Conservation (phyloP, 1,284 basidiomycete species). For the Earliella scabrosa region DNA sequence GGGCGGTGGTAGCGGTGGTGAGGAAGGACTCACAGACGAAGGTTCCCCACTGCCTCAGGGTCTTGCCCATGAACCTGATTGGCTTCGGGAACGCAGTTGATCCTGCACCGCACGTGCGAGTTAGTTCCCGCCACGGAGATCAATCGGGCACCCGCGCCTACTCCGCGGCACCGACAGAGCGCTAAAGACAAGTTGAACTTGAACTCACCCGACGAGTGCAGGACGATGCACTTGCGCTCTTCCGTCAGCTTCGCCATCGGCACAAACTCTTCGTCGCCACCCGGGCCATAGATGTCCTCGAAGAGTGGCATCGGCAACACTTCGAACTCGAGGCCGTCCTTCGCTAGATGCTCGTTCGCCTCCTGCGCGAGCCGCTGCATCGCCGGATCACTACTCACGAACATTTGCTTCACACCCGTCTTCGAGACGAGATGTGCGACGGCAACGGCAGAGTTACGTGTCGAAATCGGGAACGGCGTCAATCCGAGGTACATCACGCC, state of each 20-base stretch:
- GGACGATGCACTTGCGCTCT: slow-evolving; percentile 8
- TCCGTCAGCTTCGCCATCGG: slow-evolving; percentile 17
- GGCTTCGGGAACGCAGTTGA: slow-evolving; percentile 29
- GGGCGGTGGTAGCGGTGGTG: no score
- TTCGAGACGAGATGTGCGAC: slow-evolving; percentile 33
- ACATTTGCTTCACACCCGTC: slow-evolving; percentile 19
- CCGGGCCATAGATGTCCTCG: slow-evolving; percentile 14
- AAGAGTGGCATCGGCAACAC: slow-evolving; percentile 19
- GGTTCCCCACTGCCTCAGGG: slow-evolving; percentile 16
- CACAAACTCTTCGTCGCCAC: slow-evolving; percentile 14
- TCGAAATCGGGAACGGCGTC: slow-evolving; percentile 35
- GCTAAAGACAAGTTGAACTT: not conserved
- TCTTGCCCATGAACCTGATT: slow-evolving; percentile 17
- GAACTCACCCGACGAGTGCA: slow-evolving; percentile 24
- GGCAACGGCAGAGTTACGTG: slow-evolving; percentile 36
- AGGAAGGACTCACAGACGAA: slow-evolving; percentile 1
- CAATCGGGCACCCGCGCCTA: not conserved
- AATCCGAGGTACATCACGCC: slow-evolving; percentile 35
- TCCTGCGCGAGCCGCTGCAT: slow-evolving; percentile 26
- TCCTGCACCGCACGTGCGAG: slow-evolving; percentile 7
- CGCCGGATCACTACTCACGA: slow-evolving; percentile 25
- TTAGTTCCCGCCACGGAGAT: not conserved
- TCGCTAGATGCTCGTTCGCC: slow-evolving; percentile 16
- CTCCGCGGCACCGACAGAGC: not conserved
- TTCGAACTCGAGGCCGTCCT: slow-evolving; percentile 18